These are phyloP conservation scores for Erodium trifolium DNA, from an alignment of 441 rosid species.

Conservation along the genomic window DNA sequence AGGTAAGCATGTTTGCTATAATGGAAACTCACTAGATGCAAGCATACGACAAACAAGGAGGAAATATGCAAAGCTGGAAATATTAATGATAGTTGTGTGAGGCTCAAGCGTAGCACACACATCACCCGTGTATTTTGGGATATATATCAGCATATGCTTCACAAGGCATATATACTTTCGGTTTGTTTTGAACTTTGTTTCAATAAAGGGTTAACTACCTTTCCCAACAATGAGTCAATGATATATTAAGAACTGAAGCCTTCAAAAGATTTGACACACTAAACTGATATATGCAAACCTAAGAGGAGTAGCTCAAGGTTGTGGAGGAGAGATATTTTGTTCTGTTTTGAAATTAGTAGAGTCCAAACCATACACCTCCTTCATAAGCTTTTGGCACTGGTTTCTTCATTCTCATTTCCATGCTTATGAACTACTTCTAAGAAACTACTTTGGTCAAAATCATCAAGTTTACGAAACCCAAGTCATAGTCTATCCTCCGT, in stretches of 20 bases:
- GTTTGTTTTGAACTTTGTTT: neutral
- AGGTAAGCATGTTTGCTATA: neutral
- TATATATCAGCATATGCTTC: too few species aligned
- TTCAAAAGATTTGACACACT: neutral
- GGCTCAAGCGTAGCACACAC: too few species aligned
- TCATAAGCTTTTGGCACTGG: neutral
- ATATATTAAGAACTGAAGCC: neutral
- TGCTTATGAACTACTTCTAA: neutral
- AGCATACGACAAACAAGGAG: neutral
- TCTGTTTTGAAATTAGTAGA: neutral
- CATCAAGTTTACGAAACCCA: neutral
- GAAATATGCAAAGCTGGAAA: neutral
- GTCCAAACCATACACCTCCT: neutral
- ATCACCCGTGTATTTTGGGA: too few species aligned
- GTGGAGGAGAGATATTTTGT: neutral
- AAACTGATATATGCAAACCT: neutral
- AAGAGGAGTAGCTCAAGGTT: neutral
- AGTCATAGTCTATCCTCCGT: neutral
- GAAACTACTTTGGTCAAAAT: neutral
- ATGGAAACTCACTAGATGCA: constrained; percentile 1
- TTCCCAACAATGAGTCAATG: neutral
- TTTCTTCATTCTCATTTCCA: neutral
- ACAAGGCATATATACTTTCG: neutral
- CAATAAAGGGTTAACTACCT: neutral
- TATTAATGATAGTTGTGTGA: too few species aligned